These are phyloP conservation scores for Iberis pinnata DNA, from an alignment of 345 rosid genomes.

Conservation along the genomic window DNA sequence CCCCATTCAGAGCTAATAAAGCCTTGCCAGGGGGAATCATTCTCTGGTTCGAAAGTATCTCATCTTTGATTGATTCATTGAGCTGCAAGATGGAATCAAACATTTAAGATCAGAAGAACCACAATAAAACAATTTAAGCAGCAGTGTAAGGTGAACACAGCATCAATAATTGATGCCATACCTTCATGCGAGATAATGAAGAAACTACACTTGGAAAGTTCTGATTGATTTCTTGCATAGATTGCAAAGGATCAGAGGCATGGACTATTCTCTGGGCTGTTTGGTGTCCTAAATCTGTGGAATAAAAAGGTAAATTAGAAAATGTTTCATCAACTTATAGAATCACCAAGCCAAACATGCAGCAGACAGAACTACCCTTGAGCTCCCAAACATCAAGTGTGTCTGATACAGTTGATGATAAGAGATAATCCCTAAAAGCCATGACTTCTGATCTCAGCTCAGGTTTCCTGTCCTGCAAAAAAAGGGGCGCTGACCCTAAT, in stretches of 20 bases:
- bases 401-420: constrained; percentile 87
- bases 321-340: not conserved
- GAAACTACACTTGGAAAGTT: constrained; percentile 96
- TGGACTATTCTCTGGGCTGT: constrained; percentile 95
- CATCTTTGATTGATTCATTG: constrained; percentile 82
- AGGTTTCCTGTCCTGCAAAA: constrained; percentile 78
- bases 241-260: constrained; percentile 87
- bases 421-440: constrained; percentile 84
- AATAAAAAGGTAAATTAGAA: constrained; percentile 25
- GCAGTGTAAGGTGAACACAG: constrained; percentile 1
- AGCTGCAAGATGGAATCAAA: constrained; percentile 45
- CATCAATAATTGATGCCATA: constrained; percentile 25
- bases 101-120: constrained; percentile 9
- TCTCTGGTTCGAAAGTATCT: constrained; percentile 84
- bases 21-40: constrained; percentile 97
- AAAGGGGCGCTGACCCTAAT: constrained; percentile 10
- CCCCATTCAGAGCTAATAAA: constrained; percentile 94
- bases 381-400: constrained; percentile 98
- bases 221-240: constrained; percentile 96
- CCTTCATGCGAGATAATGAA: constrained; percentile 96
- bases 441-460: constrained; percentile 82
- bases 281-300: constrained; percentile 97
- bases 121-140: constrained; percentile 12
- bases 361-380: constrained; percentile 50
- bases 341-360: constrained; percentile 12